These are phyloP conservation scores for Paramecium pentaurelia DNA, from an alignment of 73 alveolate genomes.

Conservation along the genomic window DNA sequence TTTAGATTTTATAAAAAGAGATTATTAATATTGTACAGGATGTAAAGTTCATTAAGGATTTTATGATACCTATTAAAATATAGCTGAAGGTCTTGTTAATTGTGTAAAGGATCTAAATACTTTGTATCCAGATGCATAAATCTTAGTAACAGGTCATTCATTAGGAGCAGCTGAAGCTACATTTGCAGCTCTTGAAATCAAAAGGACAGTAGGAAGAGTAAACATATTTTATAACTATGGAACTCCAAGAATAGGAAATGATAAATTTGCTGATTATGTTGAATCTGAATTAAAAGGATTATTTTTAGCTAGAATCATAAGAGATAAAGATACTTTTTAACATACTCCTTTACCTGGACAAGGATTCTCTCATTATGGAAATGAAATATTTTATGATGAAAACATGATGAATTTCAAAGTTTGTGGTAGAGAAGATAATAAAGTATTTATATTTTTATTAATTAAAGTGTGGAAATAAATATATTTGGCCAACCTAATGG, in stretches of 20 bases:
- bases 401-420: neutral
- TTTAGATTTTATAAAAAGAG: neutral
- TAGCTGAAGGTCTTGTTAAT: neutral
- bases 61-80: neutral
- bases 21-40: neutral
- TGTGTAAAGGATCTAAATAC: neutral
- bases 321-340: conserved; percentile 20
- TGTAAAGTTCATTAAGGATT: conserved; percentile 51
- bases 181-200: conserved; percentile 38
- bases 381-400: conserved; percentile 21
- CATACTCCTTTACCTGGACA: neutral
- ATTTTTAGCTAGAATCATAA: neutral
- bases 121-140: conserved; percentile 21
- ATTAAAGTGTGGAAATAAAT: neutral
- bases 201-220: neutral
- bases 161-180: conserved; percentile 62
- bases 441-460: neutral
- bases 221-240: neutral
- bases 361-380: conserved; percentile 10
- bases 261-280: conserved; percentile 42
- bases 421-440: conserved; percentile 23
- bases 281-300: neutral
- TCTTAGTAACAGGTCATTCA: conserved; percentile 54
- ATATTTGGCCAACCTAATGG: conserved; percentile 26
- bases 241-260: conserved; percentile 61